Evolutionary conservation across 108 stramenopile species (phyloP).

Genomic region (Nitzschia sp.): DNA sequence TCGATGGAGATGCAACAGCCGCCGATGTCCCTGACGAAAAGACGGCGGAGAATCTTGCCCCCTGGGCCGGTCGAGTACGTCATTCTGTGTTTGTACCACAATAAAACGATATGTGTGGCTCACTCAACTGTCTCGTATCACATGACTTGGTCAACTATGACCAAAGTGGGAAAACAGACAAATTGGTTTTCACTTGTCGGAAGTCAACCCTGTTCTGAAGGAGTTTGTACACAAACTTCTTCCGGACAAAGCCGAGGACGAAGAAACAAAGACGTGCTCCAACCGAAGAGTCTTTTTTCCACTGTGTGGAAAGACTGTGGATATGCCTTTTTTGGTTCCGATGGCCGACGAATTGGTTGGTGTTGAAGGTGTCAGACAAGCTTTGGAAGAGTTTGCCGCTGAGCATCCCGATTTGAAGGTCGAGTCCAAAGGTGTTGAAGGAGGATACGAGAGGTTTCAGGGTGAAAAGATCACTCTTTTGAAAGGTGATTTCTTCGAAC

Average conservation of each 20-base stretch:
- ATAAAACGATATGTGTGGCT: neutral
- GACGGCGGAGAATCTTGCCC: constrained; percentile 15
- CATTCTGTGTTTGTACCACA: neutral
- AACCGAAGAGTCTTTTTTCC: constrained; percentile 66
- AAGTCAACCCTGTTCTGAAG: constrained; percentile 30
- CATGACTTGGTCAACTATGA: too few relatives aligned
- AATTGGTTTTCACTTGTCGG: constrained; percentile 35
- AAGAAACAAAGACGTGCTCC: neutral
- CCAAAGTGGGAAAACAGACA: constrained; percentile 21
- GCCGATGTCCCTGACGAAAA: constrained; percentile 8
- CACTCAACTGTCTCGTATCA: too few relatives aligned
- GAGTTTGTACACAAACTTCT: constrained; percentile 8
- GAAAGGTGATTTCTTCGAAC: constrained; percentile 70
- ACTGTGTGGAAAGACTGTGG: constrained; percentile 87
- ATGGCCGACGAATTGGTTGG: constrained; percentile 62
- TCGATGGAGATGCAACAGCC: neutral
- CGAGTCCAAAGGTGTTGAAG: neutral
- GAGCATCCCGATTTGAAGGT: constrained; percentile 58
- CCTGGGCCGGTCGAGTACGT: constrained; percentile 23
- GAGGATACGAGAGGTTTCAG: constrained; percentile 40
- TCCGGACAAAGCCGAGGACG: neutral
- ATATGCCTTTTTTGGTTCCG: constrained; percentile 69
- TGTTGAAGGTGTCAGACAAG: constrained; percentile 71
- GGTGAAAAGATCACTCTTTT: constrained; percentile 61
- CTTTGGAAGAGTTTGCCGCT: constrained; percentile 67